phyloP scores from a whole-genome alignment of 1,139 yeast genomes.

The Suhomyces bokatorum region DNA sequence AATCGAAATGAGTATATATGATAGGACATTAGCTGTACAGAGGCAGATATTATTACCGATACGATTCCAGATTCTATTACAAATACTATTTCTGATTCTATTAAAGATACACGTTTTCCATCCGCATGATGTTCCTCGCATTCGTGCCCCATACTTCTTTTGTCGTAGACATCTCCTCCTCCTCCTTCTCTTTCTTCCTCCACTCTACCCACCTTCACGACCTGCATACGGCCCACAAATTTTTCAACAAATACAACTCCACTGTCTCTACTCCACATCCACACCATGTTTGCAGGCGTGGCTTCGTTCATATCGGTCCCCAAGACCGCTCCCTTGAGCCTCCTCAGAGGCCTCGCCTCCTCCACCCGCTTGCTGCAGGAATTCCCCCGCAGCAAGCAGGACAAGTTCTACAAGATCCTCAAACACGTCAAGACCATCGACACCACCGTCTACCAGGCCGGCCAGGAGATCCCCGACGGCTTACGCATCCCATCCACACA shows the following conservation, averaged over 20 bases:
- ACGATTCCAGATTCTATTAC: no score
- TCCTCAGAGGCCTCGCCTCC: constrained; percentile 7
- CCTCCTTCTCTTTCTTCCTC: neutral
- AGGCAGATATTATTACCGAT: no score
- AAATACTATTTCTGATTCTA: no score
- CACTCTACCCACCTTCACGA: neutral
- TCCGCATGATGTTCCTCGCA: no score
- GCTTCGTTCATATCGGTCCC: constrained; percentile 4
- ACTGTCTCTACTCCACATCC: neutral
- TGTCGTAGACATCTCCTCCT: no score
- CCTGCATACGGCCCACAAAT: constrained; percentile 4
- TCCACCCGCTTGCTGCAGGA: constrained; percentile 11
- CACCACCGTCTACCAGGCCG: constrained; percentile 36
- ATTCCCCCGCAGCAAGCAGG: constrained; percentile 16
- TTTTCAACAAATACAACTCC: constrained; percentile 1
- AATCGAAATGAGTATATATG: no score
- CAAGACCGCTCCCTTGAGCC: constrained; percentile 5
- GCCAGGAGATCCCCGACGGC: constrained; percentile 34
- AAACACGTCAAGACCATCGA: constrained; percentile 42
- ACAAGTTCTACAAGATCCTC: constrained; percentile 40
- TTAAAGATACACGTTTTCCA: no score
- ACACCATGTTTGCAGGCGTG: constrained; percentile 9
- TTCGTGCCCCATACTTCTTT: no score
- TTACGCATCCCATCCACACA: constrained; percentile 49
- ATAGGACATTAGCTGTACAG: no score